Evolutionary conservation across 352 stramenopile genomes (phyloP), one percentile per base, ranked within the genome.

Genomic region (Pythium folliculosum): DNA sequence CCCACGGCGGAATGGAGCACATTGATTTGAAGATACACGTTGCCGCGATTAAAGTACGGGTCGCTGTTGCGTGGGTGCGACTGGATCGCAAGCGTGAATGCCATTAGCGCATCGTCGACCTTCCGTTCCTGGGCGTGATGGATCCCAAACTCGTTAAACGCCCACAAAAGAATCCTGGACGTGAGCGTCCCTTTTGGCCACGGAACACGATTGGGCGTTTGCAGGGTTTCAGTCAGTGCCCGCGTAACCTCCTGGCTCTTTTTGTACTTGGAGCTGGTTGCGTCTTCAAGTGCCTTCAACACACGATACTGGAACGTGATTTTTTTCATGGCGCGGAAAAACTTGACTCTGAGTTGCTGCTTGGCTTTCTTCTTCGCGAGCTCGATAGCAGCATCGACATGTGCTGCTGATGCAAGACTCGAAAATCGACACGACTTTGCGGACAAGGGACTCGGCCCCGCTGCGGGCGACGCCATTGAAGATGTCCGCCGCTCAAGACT

Each of bases 1-100:
- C 65, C 75, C 1, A 85, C 45, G 5, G 81, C 76, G 8, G 78
- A 83, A 1, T 43, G 44, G 3, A 82, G 59, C 23, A 73, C 72
- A 19, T 79, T 60, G 0, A 81, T 80, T 19, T 76, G 66, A 5
- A 88, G 47, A 49, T 80, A 90, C 32, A 79, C 73, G 45, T 85
- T 88, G 40, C 71, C 77, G 9, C 79, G 73, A 49, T 90, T 90
- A 25, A 86, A 86, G n/a, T 77, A 74, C 17, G 77, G 75, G 40
- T 73, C 67, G 2, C 75, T 40, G 22, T 75, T 70, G 16, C 48
- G 69, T 35, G 79, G 68, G 38, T 84, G 63, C 14, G 75, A 77
- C 43, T 85, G 76, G 37, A 86, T 84, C 4, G 78, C 81, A 3
- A 85, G 45, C 12, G 79, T 82, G 35, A 86, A 88, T 0, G 79